Evolutionary conservation across 2,329 filamentous ascomycete species (phyloP).

Genomic region (Cercospora brassicicola): DNA sequence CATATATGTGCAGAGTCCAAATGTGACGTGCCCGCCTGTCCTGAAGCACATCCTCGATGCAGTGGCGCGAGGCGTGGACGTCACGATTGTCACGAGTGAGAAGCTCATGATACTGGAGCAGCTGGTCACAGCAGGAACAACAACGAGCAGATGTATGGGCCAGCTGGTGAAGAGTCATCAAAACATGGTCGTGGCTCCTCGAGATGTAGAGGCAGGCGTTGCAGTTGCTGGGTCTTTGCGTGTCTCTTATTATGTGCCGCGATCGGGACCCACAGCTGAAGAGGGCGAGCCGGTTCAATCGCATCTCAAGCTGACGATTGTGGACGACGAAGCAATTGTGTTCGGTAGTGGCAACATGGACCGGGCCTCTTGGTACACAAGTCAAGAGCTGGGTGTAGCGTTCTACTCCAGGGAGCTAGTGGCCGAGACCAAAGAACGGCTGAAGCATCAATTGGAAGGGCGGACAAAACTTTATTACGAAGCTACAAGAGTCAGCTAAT

Average conservation of each 20-base stretch:
- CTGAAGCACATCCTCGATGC: constrained; percentile 62
- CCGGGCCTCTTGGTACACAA: constrained; percentile 81
- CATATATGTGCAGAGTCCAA: constrained; percentile 75
- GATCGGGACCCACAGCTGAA: constrained; percentile 39
- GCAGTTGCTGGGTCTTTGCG: constrained; percentile 53
- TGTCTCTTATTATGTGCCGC: constrained; percentile 59
- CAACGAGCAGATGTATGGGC: constrained; percentile 64
- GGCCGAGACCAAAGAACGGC: constrained; percentile 14
- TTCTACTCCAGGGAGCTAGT: constrained; percentile 50
- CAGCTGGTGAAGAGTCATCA: constrained; percentile 60
- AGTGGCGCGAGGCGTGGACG: constrained; percentile 64
- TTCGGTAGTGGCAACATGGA: constrained; percentile 83
- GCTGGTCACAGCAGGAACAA: constrained; percentile 74
- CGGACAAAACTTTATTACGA: constrained; percentile 20
- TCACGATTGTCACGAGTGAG: constrained; percentile 47
- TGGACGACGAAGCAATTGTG: constrained; percentile 67
- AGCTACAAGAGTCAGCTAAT: constrained; percentile 2
- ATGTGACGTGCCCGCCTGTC: constrained; percentile 68
- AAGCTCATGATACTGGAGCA: constrained; percentile 65
- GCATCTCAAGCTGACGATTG: constrained; percentile 74
- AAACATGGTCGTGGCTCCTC: constrained; percentile 30
- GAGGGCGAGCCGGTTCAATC: constrained; percentile 63
- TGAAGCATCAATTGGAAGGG: constrained; percentile 27
- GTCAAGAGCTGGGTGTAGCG: constrained; percentile 74
- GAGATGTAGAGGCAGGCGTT: constrained; percentile 47